Conservation (phyloP, 257 asterid genomes). For the Rubia yunnanensis region DNA sequence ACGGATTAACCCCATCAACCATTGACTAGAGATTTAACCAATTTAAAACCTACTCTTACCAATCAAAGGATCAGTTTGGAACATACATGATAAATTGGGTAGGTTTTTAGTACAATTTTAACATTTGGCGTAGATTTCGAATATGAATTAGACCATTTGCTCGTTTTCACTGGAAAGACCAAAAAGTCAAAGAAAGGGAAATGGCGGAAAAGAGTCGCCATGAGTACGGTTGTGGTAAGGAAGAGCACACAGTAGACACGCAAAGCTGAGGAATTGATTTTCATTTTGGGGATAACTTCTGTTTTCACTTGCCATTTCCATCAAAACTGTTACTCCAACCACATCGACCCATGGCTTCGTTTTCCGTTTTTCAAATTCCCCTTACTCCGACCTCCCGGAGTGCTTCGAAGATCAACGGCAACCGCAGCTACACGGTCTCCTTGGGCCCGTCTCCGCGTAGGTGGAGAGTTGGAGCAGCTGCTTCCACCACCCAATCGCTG, state of each 20-base stretch:
- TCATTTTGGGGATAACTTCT: not conserved
- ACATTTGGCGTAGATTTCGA: too few species aligned
- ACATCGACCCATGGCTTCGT: slow-evolving; percentile 36
- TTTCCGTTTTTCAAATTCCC: slow-evolving; percentile 29
- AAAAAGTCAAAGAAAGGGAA: slow-evolving; percentile 44
- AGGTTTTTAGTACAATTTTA: too few species aligned
- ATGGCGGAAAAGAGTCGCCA: slow-evolving; percentile 45
- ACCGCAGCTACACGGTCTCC: slow-evolving; percentile 8
- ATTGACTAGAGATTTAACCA: too few species aligned
- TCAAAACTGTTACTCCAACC: not conserved
- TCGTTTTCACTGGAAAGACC: not conserved
- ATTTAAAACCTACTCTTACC: too few species aligned
- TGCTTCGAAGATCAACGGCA: not conserved
- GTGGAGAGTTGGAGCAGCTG: slow-evolving; percentile 7
- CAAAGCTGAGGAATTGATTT: not conserved
- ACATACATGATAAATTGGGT: too few species aligned
- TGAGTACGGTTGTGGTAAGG: slow-evolving; percentile 42
- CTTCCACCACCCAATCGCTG: not conserved
- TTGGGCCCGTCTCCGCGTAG: slow-evolving; percentile 17
- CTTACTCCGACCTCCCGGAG: not conserved
- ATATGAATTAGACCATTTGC: too few species aligned
- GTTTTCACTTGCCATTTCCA: not conserved
- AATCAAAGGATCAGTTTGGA: too few species aligned
- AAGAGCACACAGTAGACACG: slow-evolving; percentile 15
- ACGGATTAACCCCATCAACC: too few species aligned